Evolutionary conservation across 73 alveolate genomes (phyloP).

Genomic region (Tetrahymena malaccensis): DNA sequence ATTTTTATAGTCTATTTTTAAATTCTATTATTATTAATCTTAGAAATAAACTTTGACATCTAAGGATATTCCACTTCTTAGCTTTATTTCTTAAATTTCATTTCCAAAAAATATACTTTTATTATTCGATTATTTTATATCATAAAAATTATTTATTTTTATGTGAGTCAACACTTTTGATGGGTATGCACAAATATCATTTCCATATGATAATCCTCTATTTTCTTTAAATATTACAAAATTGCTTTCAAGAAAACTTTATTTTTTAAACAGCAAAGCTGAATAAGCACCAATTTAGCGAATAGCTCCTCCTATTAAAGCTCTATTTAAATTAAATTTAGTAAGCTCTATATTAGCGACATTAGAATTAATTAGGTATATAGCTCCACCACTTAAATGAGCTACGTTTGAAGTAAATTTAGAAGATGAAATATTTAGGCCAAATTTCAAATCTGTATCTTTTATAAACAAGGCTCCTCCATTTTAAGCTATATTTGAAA

Average conservation of each 20-base stretch:
- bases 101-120: neutral
- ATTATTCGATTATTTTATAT: neutral
- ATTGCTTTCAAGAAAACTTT: neutral
- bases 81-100: neutral
- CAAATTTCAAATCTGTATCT: neutral
- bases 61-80: neutral
- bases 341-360: neutral
- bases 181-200: neutral
- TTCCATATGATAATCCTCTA: neutral
- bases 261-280: neutral
- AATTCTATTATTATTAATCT: neutral
- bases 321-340: neutral
- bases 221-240: neutral
- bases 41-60: neutral
- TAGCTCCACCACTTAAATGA: neutral
- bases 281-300: neutral
- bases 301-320: neutral
- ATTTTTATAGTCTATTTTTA: neutral
- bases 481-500: neutral
- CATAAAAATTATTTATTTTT: neutral
- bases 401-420: neutral
- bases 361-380: neutral
- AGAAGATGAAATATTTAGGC: neutral
- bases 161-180: neutral
- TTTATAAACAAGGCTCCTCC: neutral